Conservation (phyloP, 306 rosid species). For the Pterocarpus santalinus region DNA sequence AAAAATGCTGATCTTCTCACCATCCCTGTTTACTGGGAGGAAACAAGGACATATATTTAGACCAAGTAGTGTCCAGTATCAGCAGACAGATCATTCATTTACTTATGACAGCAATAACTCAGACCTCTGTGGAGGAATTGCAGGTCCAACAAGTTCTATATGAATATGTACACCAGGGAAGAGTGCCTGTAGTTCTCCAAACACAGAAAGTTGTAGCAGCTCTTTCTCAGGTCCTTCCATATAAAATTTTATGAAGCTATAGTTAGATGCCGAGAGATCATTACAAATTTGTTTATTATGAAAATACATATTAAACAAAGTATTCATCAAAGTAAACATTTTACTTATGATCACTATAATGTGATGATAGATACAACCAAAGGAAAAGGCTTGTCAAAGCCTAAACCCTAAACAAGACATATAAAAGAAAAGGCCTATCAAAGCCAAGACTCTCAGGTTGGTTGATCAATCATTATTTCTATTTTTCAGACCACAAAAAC, state of each 20-base stretch:
- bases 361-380: not conserved
- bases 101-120: constrained; percentile 42
- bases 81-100: constrained; percentile 19
- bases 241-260: constrained; percentile 33
- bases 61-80: constrained; percentile 28
- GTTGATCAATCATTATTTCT: not conserved
- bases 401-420: not conserved
- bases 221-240: constrained; percentile 90
- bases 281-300: constrained; percentile 27
- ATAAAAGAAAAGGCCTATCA: not conserved
- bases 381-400: not conserved
- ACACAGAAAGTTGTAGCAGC: constrained; percentile 79
- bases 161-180: constrained; percentile 72
- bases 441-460: not conserved
- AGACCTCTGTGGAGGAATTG: constrained; percentile 77
- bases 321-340: not conserved
- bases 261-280: constrained; percentile 13
- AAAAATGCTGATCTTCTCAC: constrained; percentile 65
- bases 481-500: not conserved
- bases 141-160: constrained; percentile 87
- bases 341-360: constrained; percentile 3
- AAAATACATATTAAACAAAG: constrained; percentile 19
- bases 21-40: constrained; percentile 70
- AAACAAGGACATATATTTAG: constrained; percentile 43
- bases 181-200: constrained; percentile 81